Evolutionary conservation across 2,329 filamentous ascomycete species (phyloP).

Genomic region (Colletotrichum tofieldiae): DNA sequence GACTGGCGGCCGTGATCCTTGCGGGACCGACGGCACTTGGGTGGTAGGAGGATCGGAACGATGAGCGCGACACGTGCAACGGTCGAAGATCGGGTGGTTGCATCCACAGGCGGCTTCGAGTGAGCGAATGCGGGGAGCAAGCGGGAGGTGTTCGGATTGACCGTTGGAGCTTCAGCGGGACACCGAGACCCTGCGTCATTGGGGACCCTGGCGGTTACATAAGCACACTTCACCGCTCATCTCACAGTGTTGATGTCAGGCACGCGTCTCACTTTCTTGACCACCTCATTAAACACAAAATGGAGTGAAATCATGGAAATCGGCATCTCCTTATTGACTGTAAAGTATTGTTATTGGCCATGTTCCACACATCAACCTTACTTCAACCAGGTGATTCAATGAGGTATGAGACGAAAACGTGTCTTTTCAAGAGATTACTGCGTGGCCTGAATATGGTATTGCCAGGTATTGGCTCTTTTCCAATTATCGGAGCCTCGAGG

Average conservation of each 20-base stretch:
- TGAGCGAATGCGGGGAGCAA: slow-evolving; percentile 15
- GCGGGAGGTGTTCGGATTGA: slow-evolving; percentile 2
- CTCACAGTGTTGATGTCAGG: background rate
- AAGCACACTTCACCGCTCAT: background rate
- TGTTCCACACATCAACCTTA: no score
- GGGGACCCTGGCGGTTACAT: slow-evolving; percentile 6
- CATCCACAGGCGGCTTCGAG: background rate
- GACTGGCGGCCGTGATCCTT: slow-evolving; percentile 5
- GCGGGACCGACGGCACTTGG: slow-evolving; percentile 4
- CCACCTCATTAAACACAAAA: no score
- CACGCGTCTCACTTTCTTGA: background rate
- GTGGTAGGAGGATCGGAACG: background rate
- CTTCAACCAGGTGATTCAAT: no score
- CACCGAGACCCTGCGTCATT: slow-evolving; percentile 7
- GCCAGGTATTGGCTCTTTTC: background rate
- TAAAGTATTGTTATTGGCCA: no score
- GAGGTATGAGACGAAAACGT: no score
- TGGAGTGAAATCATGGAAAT: background rate
- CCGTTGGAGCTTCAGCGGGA: background rate
- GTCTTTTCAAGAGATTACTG: no score
- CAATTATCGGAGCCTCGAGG: background rate
- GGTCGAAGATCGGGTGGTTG: slow-evolving; percentile 9
- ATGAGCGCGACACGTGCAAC: slow-evolving; percentile 11
- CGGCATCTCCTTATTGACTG: background rate
- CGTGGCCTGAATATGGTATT: no score